Base-by-base conservation (phyloP, 495 filamentous ascomycete species). In the Pyronema omphalodes region DNA sequence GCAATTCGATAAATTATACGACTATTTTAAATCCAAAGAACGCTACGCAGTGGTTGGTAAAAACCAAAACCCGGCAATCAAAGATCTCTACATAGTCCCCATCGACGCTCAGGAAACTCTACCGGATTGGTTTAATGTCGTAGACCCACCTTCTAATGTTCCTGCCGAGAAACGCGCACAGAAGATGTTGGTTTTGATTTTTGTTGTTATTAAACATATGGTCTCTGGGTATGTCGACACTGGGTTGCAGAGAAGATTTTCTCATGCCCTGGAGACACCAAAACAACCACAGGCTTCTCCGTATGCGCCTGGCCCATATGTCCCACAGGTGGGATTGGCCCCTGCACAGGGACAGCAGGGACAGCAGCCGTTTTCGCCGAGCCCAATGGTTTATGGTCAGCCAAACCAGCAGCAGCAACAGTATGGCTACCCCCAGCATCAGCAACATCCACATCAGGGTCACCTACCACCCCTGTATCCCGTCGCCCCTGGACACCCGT, bases 11-110 rank as follows among this genome's bases (percentile, higher is more conserved):
- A 81, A 77, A 52, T 77, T 96, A 47, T 84, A 88, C 66, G 76
- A 87, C 55, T 98, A 86, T 69, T 95, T 98, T 68, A 74, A 74
- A 57, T 71, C 78, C 45, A 78, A 82, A 57, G 75, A 70, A 64
- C 57, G 66, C 36, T 67, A 65, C 53, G 61, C 58, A 9, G 66
- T 64, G 39, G 66, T 67, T 51, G 56, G 62, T 17, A 61, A 64
- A 44, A 57, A 60, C 44, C 33, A 29, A 8, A 55, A 51, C 37
- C 56, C 52, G 34, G 58, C 55, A 37, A 59, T 63, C 34, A 63
- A 66, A 37, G 64, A 66, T 49, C 59, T 66, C 14, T 66, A 66
- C 50, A 58, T 66, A 23, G 60, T 66, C 18, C 63, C 63, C 33
- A 54, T 60, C 34, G 62, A 65, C 36, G 52, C 50, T 33, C 60